Base-by-base conservation (phyloP, 306 rosid genomes). In the Vachellia collinsii region DNA sequence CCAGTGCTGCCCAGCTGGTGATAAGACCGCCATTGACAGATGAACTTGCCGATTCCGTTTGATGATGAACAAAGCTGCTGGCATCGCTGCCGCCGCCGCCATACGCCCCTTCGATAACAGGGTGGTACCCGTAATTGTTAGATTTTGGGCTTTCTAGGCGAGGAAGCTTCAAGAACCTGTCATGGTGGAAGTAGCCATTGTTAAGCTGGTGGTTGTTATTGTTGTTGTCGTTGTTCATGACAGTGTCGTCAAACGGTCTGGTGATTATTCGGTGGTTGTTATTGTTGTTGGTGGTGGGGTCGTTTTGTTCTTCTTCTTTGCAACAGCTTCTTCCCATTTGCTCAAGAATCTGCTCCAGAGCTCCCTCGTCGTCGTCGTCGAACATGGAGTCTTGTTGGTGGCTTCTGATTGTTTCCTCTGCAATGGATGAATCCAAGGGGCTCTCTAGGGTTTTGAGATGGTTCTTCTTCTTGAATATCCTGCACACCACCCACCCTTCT, bases 401-500 rank as follows among this genome's bases (percentile, higher is more conserved):
- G 11, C 54, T 44, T 10, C 85, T 88, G 68, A 87, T 84, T 4
- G 88, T 77, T 17, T 88, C 93, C 8, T 85, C 70, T 0, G 84
- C 66, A 13, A 76, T 74, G 46, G 88, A 80, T 0, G 89, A 82
- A 29, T 54, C 81, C 0, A 82, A 75, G 0, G 98, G 92, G 38
- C 89, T 91, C 39, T 82, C 93, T 84, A 86, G 85, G 88, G 92
- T 88, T 91, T 93, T 93, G 51, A 87, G 91, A 54, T 86, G 94
- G 82, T 77, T 91, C 86, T 91, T 95, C 92, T 93, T 93, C 94
- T 93, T 90, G 92, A 95, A 95, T 79, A 93, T 91, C 67, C 98
- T 85, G 50, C 99, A 95, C 69, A 95, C 98, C 88, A 93, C 99
- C 98, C 99, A 95, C 22, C 97, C 98, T 72, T 93, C 98, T 71